A percentile compares a stretch with the other conserved stretches of the same genome.
Conservation (phyloP, 257 asterid species). For the Nicotiana undulata region DNA sequence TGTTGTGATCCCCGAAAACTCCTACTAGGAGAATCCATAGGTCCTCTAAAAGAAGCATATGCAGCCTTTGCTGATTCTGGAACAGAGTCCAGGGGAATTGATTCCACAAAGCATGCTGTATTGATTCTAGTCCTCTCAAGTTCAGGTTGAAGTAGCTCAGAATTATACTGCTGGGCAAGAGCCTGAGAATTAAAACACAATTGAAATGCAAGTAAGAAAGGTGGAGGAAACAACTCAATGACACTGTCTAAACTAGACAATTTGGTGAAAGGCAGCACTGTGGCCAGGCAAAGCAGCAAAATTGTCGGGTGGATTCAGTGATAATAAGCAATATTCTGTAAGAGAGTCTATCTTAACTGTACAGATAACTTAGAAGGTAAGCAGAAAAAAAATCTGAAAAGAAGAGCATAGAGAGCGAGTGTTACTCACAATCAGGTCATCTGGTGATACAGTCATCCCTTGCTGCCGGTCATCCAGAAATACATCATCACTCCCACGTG, state of each 20-base stretch:
- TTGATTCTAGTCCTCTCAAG: slow-evolving; percentile 90
- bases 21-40: slow-evolving; percentile 43
- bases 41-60: slow-evolving; percentile 72
- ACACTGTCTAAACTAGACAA: not conserved
- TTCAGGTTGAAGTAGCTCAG: slow-evolving; percentile 84
- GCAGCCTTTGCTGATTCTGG: slow-evolving; percentile 97
- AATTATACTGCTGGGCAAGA: slow-evolving; percentile 88
- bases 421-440: slow-evolving; percentile 55
- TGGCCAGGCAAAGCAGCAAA: not conserved
- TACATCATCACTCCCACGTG: slow-evolving; percentile 91
- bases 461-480: slow-evolving; percentile 77
- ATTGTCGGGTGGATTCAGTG: not conserved
- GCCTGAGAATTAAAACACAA: slow-evolving; percentile 18
- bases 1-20: slow-evolving; percentile 51
- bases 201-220: not conserved
- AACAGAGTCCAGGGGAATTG: slow-evolving; percentile 61
- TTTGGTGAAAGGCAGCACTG: not conserved
- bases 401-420: not conserved
- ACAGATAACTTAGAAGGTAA: not conserved
- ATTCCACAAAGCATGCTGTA: slow-evolving; percentile 91
- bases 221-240: not conserved
- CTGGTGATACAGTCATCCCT: slow-evolving; percentile 72
- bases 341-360: not conserved
- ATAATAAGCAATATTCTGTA: not conserved
- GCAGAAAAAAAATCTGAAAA: not conserved